These are phyloP conservation scores for Sporodiniella umbellata DNA, from an alignment of 371 early-diverging fungal genomes.

Conservation along the genomic window DNA sequence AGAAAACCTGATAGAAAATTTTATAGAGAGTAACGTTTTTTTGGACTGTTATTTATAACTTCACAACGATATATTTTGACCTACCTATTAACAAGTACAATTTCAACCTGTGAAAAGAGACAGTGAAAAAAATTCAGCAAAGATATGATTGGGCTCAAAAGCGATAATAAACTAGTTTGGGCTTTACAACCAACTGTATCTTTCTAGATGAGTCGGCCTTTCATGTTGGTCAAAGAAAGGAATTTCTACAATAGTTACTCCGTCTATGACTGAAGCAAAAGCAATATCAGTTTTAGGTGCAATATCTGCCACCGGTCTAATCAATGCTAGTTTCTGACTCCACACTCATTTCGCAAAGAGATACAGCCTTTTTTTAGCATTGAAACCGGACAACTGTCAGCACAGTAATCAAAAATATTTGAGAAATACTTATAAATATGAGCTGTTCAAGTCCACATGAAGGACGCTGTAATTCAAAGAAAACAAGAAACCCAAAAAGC, in stretches of 20 bases:
- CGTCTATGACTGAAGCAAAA: constrained; percentile 11
- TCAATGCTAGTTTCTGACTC: constrained; percentile 3
- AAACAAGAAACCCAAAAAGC: too few species aligned
- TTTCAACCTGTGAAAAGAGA: constrained; percentile 8
- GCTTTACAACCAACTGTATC: constrained; percentile 8
- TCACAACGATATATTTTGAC: constrained; percentile 14
- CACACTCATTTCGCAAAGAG: too few species aligned
- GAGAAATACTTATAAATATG: too few species aligned
- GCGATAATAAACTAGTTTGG: constrained; percentile 8
- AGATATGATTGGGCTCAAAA: constrained; percentile 12
- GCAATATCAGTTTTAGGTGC: constrained; percentile 15
- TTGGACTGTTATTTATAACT: constrained; percentile 12
- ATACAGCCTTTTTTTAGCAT: too few species aligned
- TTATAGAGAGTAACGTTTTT: constrained; percentile 13
- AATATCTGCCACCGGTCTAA: constrained; percentile 12
- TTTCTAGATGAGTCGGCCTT: constrained; percentile 12
- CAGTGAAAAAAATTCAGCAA: constrained; percentile 7
- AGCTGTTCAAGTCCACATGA: too few species aligned
- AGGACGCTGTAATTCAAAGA: too few species aligned
- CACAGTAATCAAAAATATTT: too few species aligned
- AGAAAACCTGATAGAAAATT: constrained; percentile 7
- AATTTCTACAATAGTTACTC: constrained; percentile 5
- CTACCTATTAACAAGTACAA: constrained; percentile 13
- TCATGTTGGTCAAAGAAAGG: constrained; percentile 9
- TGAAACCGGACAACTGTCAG: too few species aligned